phyloP scores from a whole-genome alignment of 148 eudicot species.

The Rhododendron molle region DNA sequence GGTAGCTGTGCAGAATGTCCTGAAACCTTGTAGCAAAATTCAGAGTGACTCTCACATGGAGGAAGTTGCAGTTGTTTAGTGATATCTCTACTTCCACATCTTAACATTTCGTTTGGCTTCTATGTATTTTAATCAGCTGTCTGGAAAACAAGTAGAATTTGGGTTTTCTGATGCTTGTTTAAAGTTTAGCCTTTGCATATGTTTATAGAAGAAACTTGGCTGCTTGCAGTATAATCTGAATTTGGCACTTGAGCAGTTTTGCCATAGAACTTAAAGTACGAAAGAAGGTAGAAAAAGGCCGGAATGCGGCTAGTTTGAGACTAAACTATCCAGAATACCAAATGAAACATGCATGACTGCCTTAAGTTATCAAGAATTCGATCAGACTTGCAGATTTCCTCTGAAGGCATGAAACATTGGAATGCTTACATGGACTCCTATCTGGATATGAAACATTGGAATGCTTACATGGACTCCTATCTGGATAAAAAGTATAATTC shows the following conservation, averaged over 20 bases:
- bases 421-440: neutral
- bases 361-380: neutral
- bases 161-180: neutral
- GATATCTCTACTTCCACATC: neutral
- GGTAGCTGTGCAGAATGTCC: constrained; percentile 29
- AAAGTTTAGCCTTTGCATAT: neutral
- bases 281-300: neutral
- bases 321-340: neutral
- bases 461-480: neutral
- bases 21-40: constrained; percentile 19
- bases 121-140: constrained; percentile 1
- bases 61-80: constrained; percentile 22
- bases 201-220: neutral
- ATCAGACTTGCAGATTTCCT: neutral
- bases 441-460: too few relatives aligned
- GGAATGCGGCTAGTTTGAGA: neutral
- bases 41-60: constrained; percentile 16
- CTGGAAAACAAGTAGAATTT: neutral
- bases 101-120: neutral
- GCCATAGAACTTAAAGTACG: neutral
- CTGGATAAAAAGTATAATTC: neutral
- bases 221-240: neutral
- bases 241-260: neutral
- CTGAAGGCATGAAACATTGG: neutral
- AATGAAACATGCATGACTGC: neutral